Base-by-base conservation (phyloP, 139 green algal species). In the Dunaliella sp. region DNA sequence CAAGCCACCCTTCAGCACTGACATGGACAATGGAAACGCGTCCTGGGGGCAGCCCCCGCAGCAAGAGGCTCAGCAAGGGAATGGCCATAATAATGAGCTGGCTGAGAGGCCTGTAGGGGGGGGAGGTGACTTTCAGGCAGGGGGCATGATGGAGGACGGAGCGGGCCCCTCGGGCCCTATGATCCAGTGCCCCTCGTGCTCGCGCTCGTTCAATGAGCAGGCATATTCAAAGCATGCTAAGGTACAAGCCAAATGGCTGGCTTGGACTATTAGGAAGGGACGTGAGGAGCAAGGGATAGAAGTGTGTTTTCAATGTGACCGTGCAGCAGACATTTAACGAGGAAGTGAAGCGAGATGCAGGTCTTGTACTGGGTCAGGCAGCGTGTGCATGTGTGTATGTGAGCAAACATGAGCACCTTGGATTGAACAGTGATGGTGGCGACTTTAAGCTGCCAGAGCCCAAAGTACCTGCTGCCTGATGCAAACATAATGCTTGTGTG, bases 201-300 rank as follows among this genome's bases (percentile, higher is more conserved):
- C 83, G 1, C 83, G 87, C 38, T 78, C 30, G 33, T 90, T 90
- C 83, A 90, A 90, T 35, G 38, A 90, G 33, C 32, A 77, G 38
- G 87, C 87, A 3, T 87, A 86, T 37, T n/a, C 33, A 28, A 90
- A 90, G 73, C 87, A 90, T 77, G 83, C 87, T 24, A 90, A 90
- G 87, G 86, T 84, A 38, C n/a, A n/a, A n/a, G n/a, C n/a, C n/a
- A n/a, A n/a, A n/a, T n/a, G n/a, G n/a, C n/a, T n/a, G n/a, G n/a
- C n/a, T n/a, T n/a, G n/a, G n/a, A n/a, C n/a, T n/a, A n/a, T n/a
- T n/a, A n/a, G n/a, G n/a, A n/a, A n/a, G n/a, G n/a, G n/a, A n/a
- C n/a, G n/a, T n/a, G n/a, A n/a, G n/a, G n/a, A n/a, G n/a, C n/a
- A n/a, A n/a, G n/a, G n/a, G n/a, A n/a, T n/a, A n/a, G n/a, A n/a